phyloP scores from a whole-genome alignment of 305 asterid genomes.

The Solanum aculeatissimum region DNA sequence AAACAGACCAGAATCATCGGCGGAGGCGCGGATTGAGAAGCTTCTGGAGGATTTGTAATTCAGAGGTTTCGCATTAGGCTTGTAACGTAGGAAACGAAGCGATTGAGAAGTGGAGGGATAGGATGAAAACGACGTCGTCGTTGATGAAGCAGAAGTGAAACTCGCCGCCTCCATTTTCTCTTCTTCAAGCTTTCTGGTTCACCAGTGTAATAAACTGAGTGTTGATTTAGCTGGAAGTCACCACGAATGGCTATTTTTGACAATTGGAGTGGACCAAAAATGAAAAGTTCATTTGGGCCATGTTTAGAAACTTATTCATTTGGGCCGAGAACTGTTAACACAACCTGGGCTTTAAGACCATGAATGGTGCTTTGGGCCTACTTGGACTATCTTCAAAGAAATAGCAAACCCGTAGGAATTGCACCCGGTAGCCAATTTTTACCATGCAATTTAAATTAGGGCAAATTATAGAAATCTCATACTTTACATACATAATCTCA shows the following conservation, averaged over 20 bases:
- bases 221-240: background rate
- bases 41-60: constrained; percentile 24
- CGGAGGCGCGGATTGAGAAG: constrained; percentile 49
- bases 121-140: background rate
- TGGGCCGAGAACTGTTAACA: background rate
- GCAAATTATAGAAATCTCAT: too few species aligned
- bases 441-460: too few species aligned
- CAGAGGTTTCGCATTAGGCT: constrained; percentile 10
- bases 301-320: background rate
- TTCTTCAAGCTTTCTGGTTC: background rate
- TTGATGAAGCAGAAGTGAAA: constrained; percentile 19
- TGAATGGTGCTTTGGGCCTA: background rate
- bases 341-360: background rate
- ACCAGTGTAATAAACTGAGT: background rate
- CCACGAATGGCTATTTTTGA: background rate
- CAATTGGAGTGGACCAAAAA: background rate
- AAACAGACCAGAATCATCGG: constrained; percentile 38
- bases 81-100: constrained; percentile 20
- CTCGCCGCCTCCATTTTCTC: constrained; percentile 45
- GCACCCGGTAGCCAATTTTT: background rate
- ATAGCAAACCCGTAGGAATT: background rate
- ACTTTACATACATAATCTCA: too few species aligned
- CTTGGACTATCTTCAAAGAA: background rate
- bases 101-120: constrained; percentile 13
- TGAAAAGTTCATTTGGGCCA: background rate